phyloP scores from a whole-genome alignment of 306 rosid species.

The Heteromeles arbutifolia region DNA sequence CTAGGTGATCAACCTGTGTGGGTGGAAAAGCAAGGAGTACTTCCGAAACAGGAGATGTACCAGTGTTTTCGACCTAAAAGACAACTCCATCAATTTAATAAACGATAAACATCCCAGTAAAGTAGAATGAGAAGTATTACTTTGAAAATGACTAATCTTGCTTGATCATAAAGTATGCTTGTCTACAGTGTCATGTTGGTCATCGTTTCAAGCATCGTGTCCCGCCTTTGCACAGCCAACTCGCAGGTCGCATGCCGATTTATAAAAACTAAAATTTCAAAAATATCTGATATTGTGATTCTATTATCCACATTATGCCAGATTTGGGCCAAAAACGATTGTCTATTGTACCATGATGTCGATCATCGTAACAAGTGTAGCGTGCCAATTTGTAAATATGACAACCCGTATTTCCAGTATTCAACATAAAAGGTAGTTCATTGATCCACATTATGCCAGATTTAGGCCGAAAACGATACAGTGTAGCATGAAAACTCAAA shows the following conservation, averaged over 20 bases:
- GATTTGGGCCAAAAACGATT: background rate
- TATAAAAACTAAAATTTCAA: background rate
- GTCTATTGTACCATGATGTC: background rate
- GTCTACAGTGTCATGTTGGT: background rate
- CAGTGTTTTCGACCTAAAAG: slow-evolving; percentile 73
- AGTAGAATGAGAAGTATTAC: background rate
- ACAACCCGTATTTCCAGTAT: background rate
- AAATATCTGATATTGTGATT: background rate
- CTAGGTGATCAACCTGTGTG: slow-evolving; percentile 56
- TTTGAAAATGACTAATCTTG: background rate
- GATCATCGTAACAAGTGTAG: background rate
- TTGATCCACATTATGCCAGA: background rate
- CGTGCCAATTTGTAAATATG: background rate
- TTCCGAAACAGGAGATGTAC: slow-evolving; percentile 66
- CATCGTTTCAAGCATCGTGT: background rate
- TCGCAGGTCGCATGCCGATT: background rate
- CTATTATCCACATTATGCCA: background rate
- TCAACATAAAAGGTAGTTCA: background rate
- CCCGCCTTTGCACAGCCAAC: too few relatives aligned
- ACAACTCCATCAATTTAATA: slow-evolving; percentile 21
- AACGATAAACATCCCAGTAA: background rate
- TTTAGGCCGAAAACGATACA: background rate
- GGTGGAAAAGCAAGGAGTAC: slow-evolving; percentile 82
- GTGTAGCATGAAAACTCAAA: background rate
- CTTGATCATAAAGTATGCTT: background rate